Evolutionary conservation across 768 basidiomycete genomes (phyloP).

Genomic region (Xerocomus potaroensis): DNA sequence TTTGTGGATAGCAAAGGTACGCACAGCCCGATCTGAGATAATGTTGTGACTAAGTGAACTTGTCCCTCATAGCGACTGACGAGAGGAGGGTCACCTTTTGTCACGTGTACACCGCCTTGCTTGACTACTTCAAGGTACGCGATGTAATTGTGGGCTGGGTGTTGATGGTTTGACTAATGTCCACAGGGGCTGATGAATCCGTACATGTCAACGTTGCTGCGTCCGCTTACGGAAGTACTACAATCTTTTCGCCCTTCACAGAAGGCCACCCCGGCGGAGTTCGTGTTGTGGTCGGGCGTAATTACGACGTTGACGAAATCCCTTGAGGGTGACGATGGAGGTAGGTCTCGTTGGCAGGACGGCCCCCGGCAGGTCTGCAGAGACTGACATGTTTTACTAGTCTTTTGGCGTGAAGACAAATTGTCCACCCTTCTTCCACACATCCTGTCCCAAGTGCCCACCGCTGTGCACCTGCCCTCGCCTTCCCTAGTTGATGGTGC

Average conservation of each 20-base stretch:
- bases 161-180: neutral
- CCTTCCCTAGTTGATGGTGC: neutral
- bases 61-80: slow-evolving; percentile 21
- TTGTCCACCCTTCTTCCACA: slow-evolving; percentile 56
- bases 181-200: slow-evolving; percentile 80
- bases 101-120: slow-evolving; percentile 63
- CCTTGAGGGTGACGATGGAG: slow-evolving; percentile 73
- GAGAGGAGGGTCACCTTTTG: slow-evolving; percentile 69
- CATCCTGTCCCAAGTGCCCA: slow-evolving; percentile 62
- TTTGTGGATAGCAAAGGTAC: slow-evolving; percentile 55
- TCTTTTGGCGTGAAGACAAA: slow-evolving; percentile 88
- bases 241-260: slow-evolving; percentile 39
- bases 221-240: slow-evolving; percentile 62
- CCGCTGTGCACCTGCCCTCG: slow-evolving; percentile 35
- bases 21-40: slow-evolving; percentile 10
- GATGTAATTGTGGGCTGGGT: neutral
- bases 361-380: too few relatives aligned
- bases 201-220: slow-evolving; percentile 77
- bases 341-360: slow-evolving; percentile 38
- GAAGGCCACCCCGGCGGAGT: slow-evolving; percentile 26
- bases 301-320: slow-evolving; percentile 63
- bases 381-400: slow-evolving; percentile 36
- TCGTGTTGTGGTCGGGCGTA: slow-evolving; percentile 58
- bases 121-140: slow-evolving; percentile 85
- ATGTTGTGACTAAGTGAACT: neutral